Percentiles rank a stretch among this genome's conserved stretches.
These are phyloP conservation scores for Saturnispora dispora DNA, from an alignment of 805 yeast genomes.

Conservation along the genomic window DNA sequence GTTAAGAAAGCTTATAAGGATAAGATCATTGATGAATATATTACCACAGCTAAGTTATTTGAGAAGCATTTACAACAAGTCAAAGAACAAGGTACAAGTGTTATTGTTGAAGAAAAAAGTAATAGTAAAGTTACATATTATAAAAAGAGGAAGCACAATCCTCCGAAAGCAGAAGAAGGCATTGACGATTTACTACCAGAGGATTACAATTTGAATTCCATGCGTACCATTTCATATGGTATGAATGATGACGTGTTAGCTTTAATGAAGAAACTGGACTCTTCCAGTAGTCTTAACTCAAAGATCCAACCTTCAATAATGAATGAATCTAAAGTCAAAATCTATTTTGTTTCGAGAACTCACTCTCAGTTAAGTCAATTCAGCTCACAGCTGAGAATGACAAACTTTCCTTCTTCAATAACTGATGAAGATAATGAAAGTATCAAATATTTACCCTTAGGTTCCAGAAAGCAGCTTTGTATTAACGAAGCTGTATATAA, in stretches of 20 bases:
- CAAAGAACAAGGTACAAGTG: conserved; percentile 19
- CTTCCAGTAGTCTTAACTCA: conserved; percentile 9
- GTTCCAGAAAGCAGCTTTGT: conserved; percentile 80
- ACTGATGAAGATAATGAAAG: conserved; percentile 34
- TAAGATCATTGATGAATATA: conserved; percentile 25
- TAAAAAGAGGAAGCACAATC: conserved; percentile 17
- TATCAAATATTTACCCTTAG: conserved; percentile 62
- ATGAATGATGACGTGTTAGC: conserved; percentile 40
- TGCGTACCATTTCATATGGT: conserved; percentile 11
- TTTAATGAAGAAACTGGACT: conserved; percentile 36
- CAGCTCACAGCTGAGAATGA: conserved; percentile 55
- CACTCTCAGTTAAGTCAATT: conserved; percentile 85
- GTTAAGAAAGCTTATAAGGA: conserved; percentile 26
- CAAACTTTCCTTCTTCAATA: conserved; percentile 57
- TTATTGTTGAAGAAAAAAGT: conserved; percentile 18
- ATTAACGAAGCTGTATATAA: conserved; percentile 54
- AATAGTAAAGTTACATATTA: conserved; percentile 19
- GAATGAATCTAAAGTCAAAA: conserved; percentile 34
- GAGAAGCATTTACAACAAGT: conserved; percentile 33
- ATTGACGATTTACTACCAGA: conserved; percentile 16
- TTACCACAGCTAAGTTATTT: conserved; percentile 28
- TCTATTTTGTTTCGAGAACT: conserved; percentile 75
- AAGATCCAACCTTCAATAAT: conserved; percentile 8
- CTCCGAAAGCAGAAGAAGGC: neutral
- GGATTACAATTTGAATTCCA: conserved; percentile 29